Base-by-base conservation (phyloP, 441 rosid species). In the Dalechampia spathulata region DNA sequence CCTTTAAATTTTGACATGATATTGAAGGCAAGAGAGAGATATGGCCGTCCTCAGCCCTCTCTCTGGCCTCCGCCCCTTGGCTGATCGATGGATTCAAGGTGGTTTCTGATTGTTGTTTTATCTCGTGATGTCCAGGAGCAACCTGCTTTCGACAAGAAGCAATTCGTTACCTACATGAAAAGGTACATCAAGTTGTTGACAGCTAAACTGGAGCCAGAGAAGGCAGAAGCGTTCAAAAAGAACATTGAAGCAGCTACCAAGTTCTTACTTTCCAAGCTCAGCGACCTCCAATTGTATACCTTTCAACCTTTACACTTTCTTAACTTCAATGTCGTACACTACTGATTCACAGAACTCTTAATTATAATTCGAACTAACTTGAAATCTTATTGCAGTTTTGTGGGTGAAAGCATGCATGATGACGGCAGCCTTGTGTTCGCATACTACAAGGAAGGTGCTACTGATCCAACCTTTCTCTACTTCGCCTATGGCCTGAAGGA, bases 341-440 rank as follows among this genome's bases (percentile, higher is more conserved):
- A 53, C 75, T 72, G 77, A 3, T 71, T 83, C 52, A 59, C 1
- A 19, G 1, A 44, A 42, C 15, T 30, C 37, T 12, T 41, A 11
- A 4, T 54, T n/a, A n/a, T n/a, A n/a, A n/a, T n/a, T n/a, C n/a
- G 34, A 30, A 3, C 25, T 5, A 6, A 42, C 6, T 15, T 53
- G 48, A 25, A 16, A 3, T 41, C 34, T 30, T 30, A 30, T 17
- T 52, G 36, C 76, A 90, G 97, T 78, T 90, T 90, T 27, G 87
- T 90, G n/a, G 98, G 98, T 5, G 98, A 90, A 75, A 81, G 92
- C 66, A 83, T 87, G 98, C 71, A 69, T 0, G 95, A 85, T 58
- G 98, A 90, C 54, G 42, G 68, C 25, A 6, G 54, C 38, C 5
- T 87, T 82, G 98, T 90, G 23, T 77, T 90, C 65, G 98, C 98